Base-by-base conservation (phyloP, 2,329 filamentous ascomycete species). In the Aulographum hederae region DNA sequence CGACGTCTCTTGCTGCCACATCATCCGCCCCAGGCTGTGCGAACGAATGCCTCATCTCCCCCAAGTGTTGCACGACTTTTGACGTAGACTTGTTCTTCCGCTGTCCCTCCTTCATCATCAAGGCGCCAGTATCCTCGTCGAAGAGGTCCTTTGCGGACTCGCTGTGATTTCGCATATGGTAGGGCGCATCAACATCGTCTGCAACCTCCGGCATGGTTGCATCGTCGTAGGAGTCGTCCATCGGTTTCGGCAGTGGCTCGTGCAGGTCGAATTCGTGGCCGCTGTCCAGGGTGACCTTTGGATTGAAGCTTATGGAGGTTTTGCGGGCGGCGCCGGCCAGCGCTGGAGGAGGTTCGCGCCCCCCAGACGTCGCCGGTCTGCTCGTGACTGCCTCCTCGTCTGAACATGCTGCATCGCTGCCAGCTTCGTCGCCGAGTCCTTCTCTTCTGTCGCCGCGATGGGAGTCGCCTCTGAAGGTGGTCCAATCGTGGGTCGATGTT, bases 291-390 rank as follows among this genome's bases (percentile, higher is more conserved):
- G 44, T 52, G 20, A 57, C 53, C 36, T 53, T 40, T 13, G 46
- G 42, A 37, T 51, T 47, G 43, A 58, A 58, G 42, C 46, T 56
- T 34, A 58, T 56, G 20, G 53, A 55, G 17, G 46, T 46, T 21
- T 44, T 46, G 20, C 53, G 50, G 28, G n/a, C n/a, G n/a, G n/a
- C n/a, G n/a, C n/a, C n/a, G n/a, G 4, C 39, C 37, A 33, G 46
- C 43, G 18, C 50, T 42, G 33, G 43, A 42, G 14, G 44, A 41
- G 18, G 42, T 42, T 12, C 10, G 11, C 19, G n/a, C 21, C 42
- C 43, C 14, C 8, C 8, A 26, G 20, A 28, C 16, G n/a, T 19
- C 11, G 14, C 3, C 31, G 20, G 3, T 14, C 3, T 12, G 20
- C 10, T 32, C 15, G 4, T 14, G 18, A 10, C 10, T 25, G n/a